Percentiles rank a stretch among this genome's conserved stretches.
Conservation (phyloP, 1,284 basidiomycete species). For the Ganoderma leucocontextum region DNA sequence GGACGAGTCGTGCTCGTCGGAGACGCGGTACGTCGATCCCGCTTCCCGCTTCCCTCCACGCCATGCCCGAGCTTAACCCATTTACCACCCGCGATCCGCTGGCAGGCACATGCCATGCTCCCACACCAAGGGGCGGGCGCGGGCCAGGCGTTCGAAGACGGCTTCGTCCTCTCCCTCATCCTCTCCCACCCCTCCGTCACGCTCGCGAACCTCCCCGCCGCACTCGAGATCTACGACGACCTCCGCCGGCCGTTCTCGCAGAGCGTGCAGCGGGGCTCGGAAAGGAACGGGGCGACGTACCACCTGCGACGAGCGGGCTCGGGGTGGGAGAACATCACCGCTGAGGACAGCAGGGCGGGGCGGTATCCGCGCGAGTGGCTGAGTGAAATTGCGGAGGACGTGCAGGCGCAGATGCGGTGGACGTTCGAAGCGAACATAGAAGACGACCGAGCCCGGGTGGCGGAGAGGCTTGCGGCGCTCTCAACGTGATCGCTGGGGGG, state of each 20-base stretch:
- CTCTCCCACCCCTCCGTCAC: conserved; percentile 14
- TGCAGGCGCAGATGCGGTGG: conserved; percentile 5
- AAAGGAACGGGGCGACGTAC: conserved; percentile 5
- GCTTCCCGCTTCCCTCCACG: conserved; percentile 12
- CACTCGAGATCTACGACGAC: conserved; percentile 25
- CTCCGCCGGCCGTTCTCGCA: conserved; percentile 25
- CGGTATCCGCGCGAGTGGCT: conserved; percentile 14
- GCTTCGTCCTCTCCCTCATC: conserved; percentile 21
- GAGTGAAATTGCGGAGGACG: conserved; percentile 1
- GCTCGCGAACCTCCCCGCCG: background rate
- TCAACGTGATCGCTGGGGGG: no score
- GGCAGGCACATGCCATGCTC: conserved; percentile 36
- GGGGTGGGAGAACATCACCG: conserved; percentile 10
- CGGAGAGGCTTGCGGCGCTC: background rate
- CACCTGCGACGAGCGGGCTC: conserved; percentile 4
- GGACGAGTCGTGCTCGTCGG: conserved; percentile 40
- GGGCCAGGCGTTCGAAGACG: conserved; percentile 48
- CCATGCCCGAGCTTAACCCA: no score
- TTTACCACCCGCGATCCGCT: background rate
- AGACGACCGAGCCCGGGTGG: background rate
- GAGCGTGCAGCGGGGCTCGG: conserved; percentile 19
- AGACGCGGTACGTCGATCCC: conserved; percentile 38
- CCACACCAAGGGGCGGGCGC: conserved; percentile 49
- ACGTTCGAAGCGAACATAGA: background rate
- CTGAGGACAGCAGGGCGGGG: conserved; percentile 18